A percentile compares a stretch with the other conserved stretches of the same genome.
Conservation (phyloP, 176 grass and related monocot genomes). For the Ampelocalamus luodianensis region DNA sequence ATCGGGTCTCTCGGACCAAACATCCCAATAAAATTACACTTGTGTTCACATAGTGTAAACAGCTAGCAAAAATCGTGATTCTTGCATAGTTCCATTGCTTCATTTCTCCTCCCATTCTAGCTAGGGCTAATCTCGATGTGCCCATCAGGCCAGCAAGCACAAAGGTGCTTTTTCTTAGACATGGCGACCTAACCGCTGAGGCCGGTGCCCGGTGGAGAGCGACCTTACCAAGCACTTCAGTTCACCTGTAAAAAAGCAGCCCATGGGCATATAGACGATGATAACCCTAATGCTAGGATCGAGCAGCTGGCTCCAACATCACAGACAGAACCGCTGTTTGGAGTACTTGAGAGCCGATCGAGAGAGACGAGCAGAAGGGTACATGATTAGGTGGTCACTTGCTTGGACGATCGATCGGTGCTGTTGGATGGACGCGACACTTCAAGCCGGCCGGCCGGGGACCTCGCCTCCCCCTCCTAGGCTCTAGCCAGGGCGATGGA, state of each 20-base stretch:
- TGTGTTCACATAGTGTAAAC: too few species aligned
- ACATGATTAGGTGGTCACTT: slow-evolving; percentile 8
- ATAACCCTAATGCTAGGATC: background rate
- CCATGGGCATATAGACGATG: background rate
- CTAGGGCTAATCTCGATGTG: too few species aligned
- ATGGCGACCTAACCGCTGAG: slow-evolving; percentile 16
- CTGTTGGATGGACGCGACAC: background rate
- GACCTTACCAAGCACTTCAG: background rate
- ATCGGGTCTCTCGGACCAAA: too few species aligned
- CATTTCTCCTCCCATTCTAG: too few species aligned
- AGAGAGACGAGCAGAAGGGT: slow-evolving; percentile 10
- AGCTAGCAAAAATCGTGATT: too few species aligned
- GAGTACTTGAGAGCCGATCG: background rate
- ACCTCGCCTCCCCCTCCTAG: background rate
- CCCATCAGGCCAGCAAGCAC: too few species aligned
- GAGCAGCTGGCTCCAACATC: background rate
- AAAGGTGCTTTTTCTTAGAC: slow-evolving; percentile 33
- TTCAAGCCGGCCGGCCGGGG: slow-evolving; percentile 15
- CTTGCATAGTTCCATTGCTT: too few species aligned
- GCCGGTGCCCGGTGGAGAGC: slow-evolving; percentile 23
- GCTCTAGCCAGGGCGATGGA: background rate
- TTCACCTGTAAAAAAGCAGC: background rate
- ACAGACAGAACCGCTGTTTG: background rate
- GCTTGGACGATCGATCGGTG: background rate
- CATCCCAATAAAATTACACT: too few species aligned